These are phyloP conservation scores for Pseudogymnoascus sp. DNA, from an alignment of 2,329 filamentous ascomycete species.

Conservation along the genomic window DNA sequence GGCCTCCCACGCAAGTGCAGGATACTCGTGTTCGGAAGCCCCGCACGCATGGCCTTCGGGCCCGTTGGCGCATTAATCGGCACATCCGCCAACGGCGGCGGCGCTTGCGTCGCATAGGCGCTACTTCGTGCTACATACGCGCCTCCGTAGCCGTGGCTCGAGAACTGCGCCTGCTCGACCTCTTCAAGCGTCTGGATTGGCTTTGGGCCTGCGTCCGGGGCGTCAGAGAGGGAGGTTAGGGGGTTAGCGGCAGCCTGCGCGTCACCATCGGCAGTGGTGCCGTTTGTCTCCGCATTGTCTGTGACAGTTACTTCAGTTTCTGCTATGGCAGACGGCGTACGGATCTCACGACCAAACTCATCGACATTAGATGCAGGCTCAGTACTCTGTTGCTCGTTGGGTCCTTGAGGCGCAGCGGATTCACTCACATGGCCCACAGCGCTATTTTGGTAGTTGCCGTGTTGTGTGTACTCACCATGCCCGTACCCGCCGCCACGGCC, in stretches of 20 bases:
- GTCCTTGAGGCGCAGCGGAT: conserved; percentile 21
- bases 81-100: conserved; percentile 25
- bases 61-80: conserved; percentile 76
- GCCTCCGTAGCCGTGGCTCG: background rate
- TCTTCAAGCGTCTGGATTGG: conserved; percentile 29
- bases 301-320: background rate
- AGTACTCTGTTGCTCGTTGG: conserved; percentile 21
- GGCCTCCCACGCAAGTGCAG: conserved; percentile 44
- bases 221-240: background rate
- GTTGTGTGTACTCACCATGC: conserved; percentile 5
- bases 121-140: background rate
- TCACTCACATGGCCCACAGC: conserved; percentile 20
- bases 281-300: background rate
- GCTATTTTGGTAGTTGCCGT: background rate
- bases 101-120: background rate
- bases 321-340: conserved; percentile 11
- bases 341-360: conserved; percentile 30
- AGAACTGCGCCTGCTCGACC: conserved; percentile 11
- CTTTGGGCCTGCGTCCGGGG: conserved; percentile 13
- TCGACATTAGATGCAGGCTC: conserved; percentile 23
- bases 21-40: conserved; percentile 72
- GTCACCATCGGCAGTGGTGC: background rate
- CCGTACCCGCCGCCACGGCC: conserved; percentile 18
- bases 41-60: conserved; percentile 89
- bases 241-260: background rate